phyloP scores from a whole-genome alignment of 305 asterid species.

The Plantago rigida region DNA sequence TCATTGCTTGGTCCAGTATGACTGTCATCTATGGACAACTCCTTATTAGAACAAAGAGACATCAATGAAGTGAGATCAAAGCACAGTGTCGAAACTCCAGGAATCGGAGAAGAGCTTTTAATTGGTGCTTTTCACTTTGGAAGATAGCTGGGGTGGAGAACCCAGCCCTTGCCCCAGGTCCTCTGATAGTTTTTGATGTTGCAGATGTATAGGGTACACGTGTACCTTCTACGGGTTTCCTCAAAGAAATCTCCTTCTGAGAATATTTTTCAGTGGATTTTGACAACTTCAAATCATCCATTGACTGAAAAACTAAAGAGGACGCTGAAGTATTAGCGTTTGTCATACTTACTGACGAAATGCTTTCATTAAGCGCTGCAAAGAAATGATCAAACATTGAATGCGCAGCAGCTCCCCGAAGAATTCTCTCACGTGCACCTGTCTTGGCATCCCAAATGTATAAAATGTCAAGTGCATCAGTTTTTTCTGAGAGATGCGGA shows the following conservation, averaged over 20 bases:
- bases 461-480: constrained; percentile 58
- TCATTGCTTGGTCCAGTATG: constrained; percentile 28
- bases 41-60: constrained; percentile 58
- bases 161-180: constrained; percentile 33
- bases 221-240: constrained; percentile 28
- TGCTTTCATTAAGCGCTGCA: constrained; percentile 35
- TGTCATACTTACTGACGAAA: constrained; percentile 33
- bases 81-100: constrained; percentile 69
- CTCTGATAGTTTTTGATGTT: constrained; percentile 29
- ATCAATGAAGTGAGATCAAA: constrained; percentile 75
- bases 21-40: constrained; percentile 30
- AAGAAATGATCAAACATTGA: constrained; percentile 91
- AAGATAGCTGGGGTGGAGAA: constrained; percentile 31
- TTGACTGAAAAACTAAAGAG: constrained; percentile 51
- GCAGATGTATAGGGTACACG: constrained; percentile 26
- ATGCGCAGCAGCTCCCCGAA: constrained; percentile 87
- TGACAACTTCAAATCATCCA: constrained; percentile 45
- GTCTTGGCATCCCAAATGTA: constrained; percentile 95
- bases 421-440: constrained; percentile 93
- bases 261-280: constrained; percentile 35
- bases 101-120: constrained; percentile 79
- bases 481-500: constrained; percentile 51
- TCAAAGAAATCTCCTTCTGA: constrained; percentile 36
- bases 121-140: constrained; percentile 51
- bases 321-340: constrained; percentile 79